Percentiles rank a stretch among this genome's conserved stretches.
Conservation (phyloP, 768 basidiomycete species). For the Peribolospora baueri region DNA sequence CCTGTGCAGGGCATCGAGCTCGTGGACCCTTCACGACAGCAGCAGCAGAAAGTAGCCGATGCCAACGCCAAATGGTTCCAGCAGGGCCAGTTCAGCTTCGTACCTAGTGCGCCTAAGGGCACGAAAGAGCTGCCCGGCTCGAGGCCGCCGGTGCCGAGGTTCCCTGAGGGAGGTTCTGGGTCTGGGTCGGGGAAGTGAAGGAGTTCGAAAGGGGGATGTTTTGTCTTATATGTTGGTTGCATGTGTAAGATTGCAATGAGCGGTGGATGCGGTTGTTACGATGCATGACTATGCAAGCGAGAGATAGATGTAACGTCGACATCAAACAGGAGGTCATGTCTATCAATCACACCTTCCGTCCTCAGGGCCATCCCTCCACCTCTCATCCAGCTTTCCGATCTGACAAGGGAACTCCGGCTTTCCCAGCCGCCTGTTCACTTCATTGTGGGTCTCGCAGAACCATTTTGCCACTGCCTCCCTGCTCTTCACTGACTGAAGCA, state of each 20-base stretch:
- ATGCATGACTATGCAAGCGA: too few species aligned
- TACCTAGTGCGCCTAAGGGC: background rate
- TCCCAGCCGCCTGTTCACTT: constrained; percentile 64
- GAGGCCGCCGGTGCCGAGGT: too few species aligned
- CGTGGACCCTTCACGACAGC: constrained; percentile 58
- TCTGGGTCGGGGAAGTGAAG: too few species aligned
- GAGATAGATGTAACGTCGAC: too few species aligned
- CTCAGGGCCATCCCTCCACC: constrained; percentile 74
- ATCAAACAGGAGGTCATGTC: too few species aligned
- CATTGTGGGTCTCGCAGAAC: constrained; percentile 82
- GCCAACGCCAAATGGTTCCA: constrained; percentile 96
- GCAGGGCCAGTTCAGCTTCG: constrained; percentile 19
- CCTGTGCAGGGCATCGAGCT: constrained; percentile 53
- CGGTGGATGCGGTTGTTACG: too few species aligned
- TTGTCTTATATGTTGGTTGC: too few species aligned
- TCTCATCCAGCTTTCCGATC: constrained; percentile 39
- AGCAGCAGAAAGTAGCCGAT: constrained; percentile 67
- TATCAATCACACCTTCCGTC: constrained; percentile 67
- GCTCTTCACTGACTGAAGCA: constrained; percentile 29
- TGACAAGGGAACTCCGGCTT: constrained; percentile 59
- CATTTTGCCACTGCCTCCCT: constrained; percentile 45
- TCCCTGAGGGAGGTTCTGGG: too few species aligned
- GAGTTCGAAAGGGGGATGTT: too few species aligned
- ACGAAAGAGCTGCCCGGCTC: too few species aligned
- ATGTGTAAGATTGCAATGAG: too few species aligned